Evolutionary conservation across 225 moss, liverwort and hornwort species (phyloP).

Genomic region (Lunularia cruciata): DNA sequence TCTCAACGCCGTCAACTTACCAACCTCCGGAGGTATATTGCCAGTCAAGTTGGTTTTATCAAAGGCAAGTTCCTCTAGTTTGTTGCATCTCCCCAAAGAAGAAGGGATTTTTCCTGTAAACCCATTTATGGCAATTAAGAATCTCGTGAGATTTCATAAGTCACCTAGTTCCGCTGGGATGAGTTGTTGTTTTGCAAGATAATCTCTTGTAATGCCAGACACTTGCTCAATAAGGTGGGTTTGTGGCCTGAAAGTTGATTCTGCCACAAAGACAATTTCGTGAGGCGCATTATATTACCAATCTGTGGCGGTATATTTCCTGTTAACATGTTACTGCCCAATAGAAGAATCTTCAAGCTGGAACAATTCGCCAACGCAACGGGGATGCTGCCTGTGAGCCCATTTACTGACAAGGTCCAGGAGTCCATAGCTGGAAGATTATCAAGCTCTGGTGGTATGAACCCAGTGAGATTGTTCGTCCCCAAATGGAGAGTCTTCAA

Average conservation of each 20-base stretch:
- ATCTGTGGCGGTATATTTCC: slow-evolving; percentile 25
- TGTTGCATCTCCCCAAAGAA: slow-evolving; percentile 24
- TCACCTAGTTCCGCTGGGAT: slow-evolving; percentile 22
- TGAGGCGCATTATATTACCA: background rate
- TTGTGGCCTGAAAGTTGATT: slow-evolving; percentile 23
- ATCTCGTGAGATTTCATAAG: slow-evolving; percentile 7
- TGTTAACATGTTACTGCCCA: slow-evolving; percentile 25
- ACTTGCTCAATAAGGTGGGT: slow-evolving; percentile 28
- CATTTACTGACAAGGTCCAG: slow-evolving; percentile 18
- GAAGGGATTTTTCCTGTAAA: too few species aligned
- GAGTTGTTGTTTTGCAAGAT: slow-evolving; percentile 24
- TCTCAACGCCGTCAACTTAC: too few species aligned
- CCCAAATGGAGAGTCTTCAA: slow-evolving; percentile 23
- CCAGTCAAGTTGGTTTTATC: slow-evolving; percentile 19
- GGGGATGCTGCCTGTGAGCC: slow-evolving; percentile 31
- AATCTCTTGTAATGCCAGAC: background rate
- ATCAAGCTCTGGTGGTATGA: slow-evolving; percentile 14
- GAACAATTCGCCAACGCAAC: slow-evolving; percentile 15
- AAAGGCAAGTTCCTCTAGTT: slow-evolving; percentile 23
- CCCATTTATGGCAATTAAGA: too few species aligned
- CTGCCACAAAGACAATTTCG: slow-evolving; percentile 20
- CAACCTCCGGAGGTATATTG: too few species aligned
- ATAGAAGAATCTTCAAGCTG: slow-evolving; percentile 7
- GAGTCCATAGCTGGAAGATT: background rate
- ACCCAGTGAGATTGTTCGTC: slow-evolving; percentile 27